Conservation (phyloP, 129 eudicot genomes). For the Scalesia atractyloides region DNA sequence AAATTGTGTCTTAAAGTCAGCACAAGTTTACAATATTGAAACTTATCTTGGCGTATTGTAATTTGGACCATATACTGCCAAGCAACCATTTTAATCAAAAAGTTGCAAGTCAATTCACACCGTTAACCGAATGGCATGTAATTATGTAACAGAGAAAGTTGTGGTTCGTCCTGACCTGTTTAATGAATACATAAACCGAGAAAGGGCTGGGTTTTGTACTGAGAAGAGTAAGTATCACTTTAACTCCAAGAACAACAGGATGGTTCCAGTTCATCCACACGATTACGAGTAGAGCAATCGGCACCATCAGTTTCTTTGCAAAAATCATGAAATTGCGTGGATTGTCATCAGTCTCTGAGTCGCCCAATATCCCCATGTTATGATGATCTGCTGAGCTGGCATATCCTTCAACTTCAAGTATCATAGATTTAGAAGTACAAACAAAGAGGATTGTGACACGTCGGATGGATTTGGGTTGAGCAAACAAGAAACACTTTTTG, state of each 20-base stretch:
- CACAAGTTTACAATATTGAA: conserved; percentile 14
- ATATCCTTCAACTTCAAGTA: conserved; percentile 41
- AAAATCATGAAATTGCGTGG: conserved; percentile 39
- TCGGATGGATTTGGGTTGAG: conserved; percentile 4
- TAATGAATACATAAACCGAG: conserved; percentile 56
- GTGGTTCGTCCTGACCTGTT: conserved; percentile 52
- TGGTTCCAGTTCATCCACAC: conserved; percentile 58
- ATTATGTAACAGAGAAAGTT: conserved; percentile 3
- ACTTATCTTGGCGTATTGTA: background rate
- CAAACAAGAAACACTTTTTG: conserved; percentile 1
- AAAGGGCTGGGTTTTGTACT: conserved; percentile 65
- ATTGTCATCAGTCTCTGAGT: conserved; percentile 41
- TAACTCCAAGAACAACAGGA: conserved; percentile 57
- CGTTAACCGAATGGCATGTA: background rate
- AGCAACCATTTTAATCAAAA: background rate
- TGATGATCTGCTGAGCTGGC: conserved; percentile 39
- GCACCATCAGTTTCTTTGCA: conserved; percentile 51
- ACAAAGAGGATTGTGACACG: background rate
- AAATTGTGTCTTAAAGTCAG: conserved; percentile 7
- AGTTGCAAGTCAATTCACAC: background rate
- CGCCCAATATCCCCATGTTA: conserved; percentile 19
- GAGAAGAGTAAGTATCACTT: conserved; percentile 49
- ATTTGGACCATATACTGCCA: background rate
- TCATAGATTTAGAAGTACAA: conserved; percentile 24
- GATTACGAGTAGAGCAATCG: conserved; percentile 49